Conservation (phyloP, 495 filamentous ascomycete species). For the Penicillium atrosanguineum region DNA sequence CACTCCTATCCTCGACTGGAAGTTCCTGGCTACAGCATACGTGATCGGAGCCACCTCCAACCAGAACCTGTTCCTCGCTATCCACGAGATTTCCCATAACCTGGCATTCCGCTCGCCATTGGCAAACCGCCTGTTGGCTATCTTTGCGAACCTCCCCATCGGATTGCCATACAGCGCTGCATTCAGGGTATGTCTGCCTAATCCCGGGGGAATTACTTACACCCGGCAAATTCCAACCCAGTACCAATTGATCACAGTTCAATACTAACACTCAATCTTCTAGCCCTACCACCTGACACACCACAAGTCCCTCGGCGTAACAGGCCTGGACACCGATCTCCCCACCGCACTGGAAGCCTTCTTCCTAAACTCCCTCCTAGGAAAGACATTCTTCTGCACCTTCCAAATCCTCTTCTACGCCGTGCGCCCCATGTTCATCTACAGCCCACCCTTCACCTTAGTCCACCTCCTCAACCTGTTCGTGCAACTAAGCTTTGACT, state of each 20-base stretch:
- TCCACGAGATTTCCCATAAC: slow-evolving; percentile 99
- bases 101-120: slow-evolving; percentile 85
- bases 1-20: slow-evolving; percentile 76
- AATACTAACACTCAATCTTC: slow-evolving; percentile 7
- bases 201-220: too few relatives aligned
- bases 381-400: slow-evolving; percentile 99
- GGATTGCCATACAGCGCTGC: slow-evolving; percentile 94
- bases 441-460: slow-evolving; percentile 80
- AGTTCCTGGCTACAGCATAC: slow-evolving; percentile 84
- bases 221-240: neutral
- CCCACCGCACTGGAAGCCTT: slow-evolving; percentile 89
- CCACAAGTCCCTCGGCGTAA: slow-evolving; percentile 97
- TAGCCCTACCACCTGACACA: slow-evolving; percentile 98
- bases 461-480: slow-evolving; percentile 80
- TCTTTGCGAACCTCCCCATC: slow-evolving; percentile 94
- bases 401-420: slow-evolving; percentile 99
- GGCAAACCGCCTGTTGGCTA: slow-evolving; percentile 80
- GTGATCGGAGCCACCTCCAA: slow-evolving; percentile 93
- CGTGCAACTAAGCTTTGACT: slow-evolving; percentile 77
- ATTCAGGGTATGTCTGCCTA: slow-evolving; percentile 65
- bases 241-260: neutral
- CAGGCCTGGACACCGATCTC: slow-evolving; percentile 94
- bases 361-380: slow-evolving; percentile 92
- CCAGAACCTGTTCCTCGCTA: slow-evolving; percentile 98
- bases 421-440: slow-evolving; percentile 93